These are phyloP conservation scores for Paradendryphiella salina DNA, from an alignment of 2,329 filamentous ascomycete genomes.

Conservation along the genomic window DNA sequence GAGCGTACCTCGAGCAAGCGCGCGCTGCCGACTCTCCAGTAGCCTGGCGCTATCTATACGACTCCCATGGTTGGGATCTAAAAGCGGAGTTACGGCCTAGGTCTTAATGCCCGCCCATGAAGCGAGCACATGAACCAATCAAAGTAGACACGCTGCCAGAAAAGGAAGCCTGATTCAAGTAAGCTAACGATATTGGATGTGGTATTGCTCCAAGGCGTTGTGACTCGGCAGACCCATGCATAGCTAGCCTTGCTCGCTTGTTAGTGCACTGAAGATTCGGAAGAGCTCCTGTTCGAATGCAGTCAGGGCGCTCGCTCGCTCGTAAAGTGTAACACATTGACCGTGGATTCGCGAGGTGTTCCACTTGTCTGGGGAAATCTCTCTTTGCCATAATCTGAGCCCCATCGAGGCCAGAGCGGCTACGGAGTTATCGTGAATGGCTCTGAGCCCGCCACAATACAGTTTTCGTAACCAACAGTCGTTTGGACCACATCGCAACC, in stretches of 20 bases:
- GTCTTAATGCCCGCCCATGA: constrained; percentile 25
- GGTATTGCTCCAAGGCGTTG: constrained; percentile 26
- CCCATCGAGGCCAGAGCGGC: neutral
- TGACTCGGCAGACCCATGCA: constrained; percentile 25
- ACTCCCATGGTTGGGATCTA: constrained; percentile 36
- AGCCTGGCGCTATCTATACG: constrained; percentile 33
- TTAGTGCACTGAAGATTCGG: constrained; percentile 8
- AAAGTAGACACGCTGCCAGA: constrained; percentile 21
- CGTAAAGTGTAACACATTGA: constrained; percentile 6
- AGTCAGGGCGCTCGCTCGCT: constrained; percentile 12
- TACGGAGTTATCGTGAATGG: neutral
- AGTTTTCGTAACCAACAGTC: constrained; percentile 15
- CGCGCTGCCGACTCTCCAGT: constrained; percentile 24
- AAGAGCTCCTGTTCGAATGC: constrained; percentile 11
- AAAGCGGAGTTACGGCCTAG: constrained; percentile 39
- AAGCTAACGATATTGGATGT: constrained; percentile 30
- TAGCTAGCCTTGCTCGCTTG: constrained; percentile 20
- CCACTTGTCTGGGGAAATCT: neutral
- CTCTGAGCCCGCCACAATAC: constrained; percentile 1
- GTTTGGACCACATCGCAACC: constrained; percentile 12
- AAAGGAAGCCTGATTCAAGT: constrained; percentile 26
- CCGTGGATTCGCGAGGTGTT: neutral
- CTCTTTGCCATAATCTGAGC: neutral
- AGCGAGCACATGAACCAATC: constrained; percentile 30
- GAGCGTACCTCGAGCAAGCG: constrained; percentile 23